Base-by-base conservation (phyloP, 495 filamentous ascomycete species). In the Tuber brumale region DNA sequence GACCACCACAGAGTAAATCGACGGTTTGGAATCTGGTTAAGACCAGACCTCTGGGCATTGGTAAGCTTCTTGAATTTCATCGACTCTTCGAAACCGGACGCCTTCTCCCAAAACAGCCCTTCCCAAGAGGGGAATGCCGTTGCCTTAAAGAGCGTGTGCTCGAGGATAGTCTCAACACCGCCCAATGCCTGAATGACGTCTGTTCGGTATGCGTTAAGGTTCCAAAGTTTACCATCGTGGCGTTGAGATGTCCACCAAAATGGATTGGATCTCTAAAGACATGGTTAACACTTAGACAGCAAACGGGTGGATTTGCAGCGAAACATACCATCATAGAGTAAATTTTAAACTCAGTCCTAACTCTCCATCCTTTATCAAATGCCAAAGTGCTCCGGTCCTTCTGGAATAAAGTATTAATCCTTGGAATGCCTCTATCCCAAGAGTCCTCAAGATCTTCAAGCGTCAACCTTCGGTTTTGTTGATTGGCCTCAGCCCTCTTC, bases 31-130 rank as follows among this genome's bases (percentile, higher is more conserved):
- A 99, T 99, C 83, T 99, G 96, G 83, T 99, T 99, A 74, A 99
- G 86, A 95, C 96, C 96, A 45, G 94, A 97, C 79, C 96, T 89
- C 83, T 99, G 96, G 57, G 96, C 96, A 83, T 99, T 99, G 9
- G 96, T 99, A 77, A 99, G 88, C 86, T 99, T 99, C 86, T 98
- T 99, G 88, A 97, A 98, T 84, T 98, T 97, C 94, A 98, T 99
- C 0, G 87, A 89, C 81, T 94, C 92, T 82, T 93, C 90, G 77
- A 94, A 93, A 82, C 91, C 90, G 75, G 85, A 89, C 70, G 93
- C 94, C 76, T 92, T 92, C 82, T 98, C 96, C 96, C 96, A 99
- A 85, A 99, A 99, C 35, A 99, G 88, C 82, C 96, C 96, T 84
- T 99, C 96, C 95, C 96, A 99, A 4, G 93, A 97, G 37, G 95